Evolutionary conservation across 2,329 filamentous ascomycete species (phyloP), one percentile per base, ranked within the genome.

Genomic region (Trichoderma breve): DNA sequence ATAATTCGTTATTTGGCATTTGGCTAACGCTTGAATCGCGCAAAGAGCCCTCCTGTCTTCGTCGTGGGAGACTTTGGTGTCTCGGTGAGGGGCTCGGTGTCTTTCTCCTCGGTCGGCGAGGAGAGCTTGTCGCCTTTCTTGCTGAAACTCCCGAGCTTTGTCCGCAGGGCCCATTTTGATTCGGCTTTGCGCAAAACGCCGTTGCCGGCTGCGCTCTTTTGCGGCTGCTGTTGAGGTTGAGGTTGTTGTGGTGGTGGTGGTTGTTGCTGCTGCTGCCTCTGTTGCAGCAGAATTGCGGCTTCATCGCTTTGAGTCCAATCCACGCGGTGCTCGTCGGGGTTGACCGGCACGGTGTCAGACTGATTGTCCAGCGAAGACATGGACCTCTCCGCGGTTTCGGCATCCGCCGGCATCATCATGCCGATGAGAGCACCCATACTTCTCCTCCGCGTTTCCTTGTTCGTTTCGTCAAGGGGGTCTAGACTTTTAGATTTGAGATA

Each of bases 261-360:
- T 12, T 26, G 66, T 28, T 62, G 28, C 14, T 69, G 39, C 28
- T 69, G 66, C 18, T 67, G 47, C 15, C 60, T 36, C 32, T 71
- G 61, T 57, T 74, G 73, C 43, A 73, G 69, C 67, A 57, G 39
- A 28, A 47, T 55, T 8, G 61, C 74, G 74, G 75, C 64, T 78
- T 89, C 86, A 73, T 89, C 88, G 75, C 83, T 86, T 77, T 90
- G 88, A 34, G 86, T 86, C 88, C 88, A 90, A 77, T 90, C 87
- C 70, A 86, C 84, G 36, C 84, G 81, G 74, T 83, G 82, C 70
- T 83, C 80, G 34, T 82, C 75, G 15, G 73, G 72, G 36, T 75
- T 73, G 9, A 71, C 71, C 6, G 68, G 60, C 34, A 57, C 12
- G 24, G 78, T 72, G 8, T 79, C 77, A 15, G 76, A 70, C 43